phyloP scores from a whole-genome alignment of 805 yeast species.

The Hanseniaspora occidentalis region DNA sequence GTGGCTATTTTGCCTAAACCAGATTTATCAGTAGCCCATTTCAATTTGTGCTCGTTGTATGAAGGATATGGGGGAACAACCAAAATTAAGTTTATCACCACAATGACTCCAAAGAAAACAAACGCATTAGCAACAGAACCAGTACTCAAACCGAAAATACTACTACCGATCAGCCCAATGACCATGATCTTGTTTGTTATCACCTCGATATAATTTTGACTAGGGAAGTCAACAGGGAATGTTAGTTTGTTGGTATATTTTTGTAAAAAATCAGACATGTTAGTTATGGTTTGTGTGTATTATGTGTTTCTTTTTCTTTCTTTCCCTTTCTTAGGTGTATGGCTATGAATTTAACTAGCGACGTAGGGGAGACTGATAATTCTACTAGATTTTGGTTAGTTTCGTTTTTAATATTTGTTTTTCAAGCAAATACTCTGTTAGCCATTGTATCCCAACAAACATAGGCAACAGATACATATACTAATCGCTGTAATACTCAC shows the following conservation, averaged over 20 bases:
- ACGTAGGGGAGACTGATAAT: too few relatives aligned
- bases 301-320: neutral
- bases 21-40: slow-evolving; percentile 28
- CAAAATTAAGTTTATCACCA: slow-evolving; percentile 24
- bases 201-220: slow-evolving; percentile 16
- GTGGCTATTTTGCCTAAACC: neutral
- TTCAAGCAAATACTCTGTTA: too few relatives aligned
- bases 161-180: slow-evolving; percentile 25
- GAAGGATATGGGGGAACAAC: slow-evolving; percentile 49
- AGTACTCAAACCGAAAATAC: slow-evolving; percentile 34
- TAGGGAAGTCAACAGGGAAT: slow-evolving; percentile 24
- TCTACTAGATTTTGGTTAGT: too few relatives aligned
- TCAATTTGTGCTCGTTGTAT: slow-evolving; percentile 37
- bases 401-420: too few relatives aligned
- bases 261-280: slow-evolving; percentile 24
- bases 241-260: slow-evolving; percentile 17
- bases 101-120: slow-evolving; percentile 27
- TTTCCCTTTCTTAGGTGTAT: neutral
- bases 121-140: slow-evolving; percentile 32
- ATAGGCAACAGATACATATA: too few relatives aligned
- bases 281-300: neutral
- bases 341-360: too few relatives aligned
- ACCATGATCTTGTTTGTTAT: slow-evolving; percentile 11
- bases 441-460: too few relatives aligned
- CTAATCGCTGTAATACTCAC: too few relatives aligned